Conservation (phyloP, 768 basidiomycete genomes). For the Rubroboletus satanas region DNA sequence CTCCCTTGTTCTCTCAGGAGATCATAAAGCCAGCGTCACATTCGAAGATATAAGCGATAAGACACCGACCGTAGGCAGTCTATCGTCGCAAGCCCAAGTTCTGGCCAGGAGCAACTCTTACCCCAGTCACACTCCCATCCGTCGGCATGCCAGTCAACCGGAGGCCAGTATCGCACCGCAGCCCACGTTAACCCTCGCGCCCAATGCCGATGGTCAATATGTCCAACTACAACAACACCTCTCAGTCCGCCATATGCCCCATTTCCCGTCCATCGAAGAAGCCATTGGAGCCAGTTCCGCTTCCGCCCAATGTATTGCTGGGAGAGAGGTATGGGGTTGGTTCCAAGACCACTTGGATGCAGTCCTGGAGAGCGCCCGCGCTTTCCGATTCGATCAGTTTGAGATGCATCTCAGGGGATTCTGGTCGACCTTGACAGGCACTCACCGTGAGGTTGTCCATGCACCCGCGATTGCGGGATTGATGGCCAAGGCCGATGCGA, state of each 20-base stretch:
- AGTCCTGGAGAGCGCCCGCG: slow-evolving; percentile 70
- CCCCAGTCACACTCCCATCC: slow-evolving; percentile 71
- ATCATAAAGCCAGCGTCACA: slow-evolving; percentile 54
- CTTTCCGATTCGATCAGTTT: slow-evolving; percentile 84
- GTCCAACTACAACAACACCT: slow-evolving; percentile 44
- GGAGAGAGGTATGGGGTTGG: slow-evolving; percentile 86
- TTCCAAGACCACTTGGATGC: slow-evolving; percentile 89
- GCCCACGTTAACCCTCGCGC: slow-evolving; percentile 53
- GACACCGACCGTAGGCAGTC: slow-evolving; percentile 76
- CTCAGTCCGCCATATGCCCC: slow-evolving; percentile 72
- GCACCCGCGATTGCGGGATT: slow-evolving; percentile 83
- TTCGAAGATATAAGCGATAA: slow-evolving; percentile 73
- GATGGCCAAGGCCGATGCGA: slow-evolving; percentile 87
- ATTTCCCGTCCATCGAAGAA: slow-evolving; percentile 85
- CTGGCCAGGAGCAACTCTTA: slow-evolving; percentile 52
- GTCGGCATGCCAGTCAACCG: slow-evolving; percentile 59
- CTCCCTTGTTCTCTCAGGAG: slow-evolving; percentile 62
- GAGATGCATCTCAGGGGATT: slow-evolving; percentile 83
- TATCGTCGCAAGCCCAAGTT: slow-evolving; percentile 75
- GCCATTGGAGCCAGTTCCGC: slow-evolving; percentile 71
- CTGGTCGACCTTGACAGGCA: slow-evolving; percentile 71
- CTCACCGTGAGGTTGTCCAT: slow-evolving; percentile 84
- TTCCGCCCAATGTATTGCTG: slow-evolving; percentile 73
- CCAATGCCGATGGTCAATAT: slow-evolving; percentile 44
- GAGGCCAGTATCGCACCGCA: slow-evolving; percentile 53